A percentile compares a stretch with the other conserved stretches of the same genome.
Conservation (phyloP, 371 early-diverging fungal genomes). For the Rhizomucor miehei region DNA sequence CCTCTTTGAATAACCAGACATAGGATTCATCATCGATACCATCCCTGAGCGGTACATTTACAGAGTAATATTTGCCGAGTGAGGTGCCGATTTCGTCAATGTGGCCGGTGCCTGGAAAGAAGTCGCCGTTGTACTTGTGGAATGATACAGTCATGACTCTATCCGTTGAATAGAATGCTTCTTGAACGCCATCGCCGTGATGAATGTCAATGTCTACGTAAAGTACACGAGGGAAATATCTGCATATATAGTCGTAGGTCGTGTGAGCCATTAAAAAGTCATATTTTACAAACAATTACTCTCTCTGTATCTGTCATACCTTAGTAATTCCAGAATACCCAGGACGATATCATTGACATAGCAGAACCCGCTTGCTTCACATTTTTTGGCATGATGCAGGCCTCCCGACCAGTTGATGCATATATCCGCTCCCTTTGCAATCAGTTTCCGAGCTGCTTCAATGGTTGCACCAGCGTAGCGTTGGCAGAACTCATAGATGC, state of each 20-base stretch:
- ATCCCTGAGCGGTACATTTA: constrained; percentile 91
- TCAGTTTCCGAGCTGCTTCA: constrained; percentile 80
- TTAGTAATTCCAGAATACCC: constrained; percentile 83
- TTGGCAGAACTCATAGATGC: constrained; percentile 94
- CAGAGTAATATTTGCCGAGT: constrained; percentile 76
- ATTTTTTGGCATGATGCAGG: constrained; percentile 94
- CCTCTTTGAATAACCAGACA: constrained; percentile 78
- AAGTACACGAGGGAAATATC: constrained; percentile 78
- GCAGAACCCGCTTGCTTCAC: constrained; percentile 94
- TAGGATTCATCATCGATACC: constrained; percentile 91
- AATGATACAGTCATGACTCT: constrained; percentile 93
- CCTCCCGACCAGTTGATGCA: constrained; percentile 97
- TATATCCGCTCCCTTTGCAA: constrained; percentile 74
- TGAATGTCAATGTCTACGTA: constrained; percentile 97
- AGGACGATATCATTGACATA: constrained; percentile 96
- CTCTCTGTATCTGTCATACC: constrained; percentile 29
- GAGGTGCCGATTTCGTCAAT: constrained; percentile 76
- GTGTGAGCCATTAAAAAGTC: neutral
- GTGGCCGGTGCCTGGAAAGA: constrained; percentile 93
- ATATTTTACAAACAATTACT: no score
- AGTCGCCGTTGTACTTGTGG: constrained; percentile 93
- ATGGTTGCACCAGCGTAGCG: constrained; percentile 87
- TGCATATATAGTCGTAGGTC: constrained; percentile 6
- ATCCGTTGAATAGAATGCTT: constrained; percentile 90
- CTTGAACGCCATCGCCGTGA: constrained; percentile 97